Conservation (phyloP, 2,329 filamentous ascomycete genomes). For the Aspergillus transmontanensis region DNA sequence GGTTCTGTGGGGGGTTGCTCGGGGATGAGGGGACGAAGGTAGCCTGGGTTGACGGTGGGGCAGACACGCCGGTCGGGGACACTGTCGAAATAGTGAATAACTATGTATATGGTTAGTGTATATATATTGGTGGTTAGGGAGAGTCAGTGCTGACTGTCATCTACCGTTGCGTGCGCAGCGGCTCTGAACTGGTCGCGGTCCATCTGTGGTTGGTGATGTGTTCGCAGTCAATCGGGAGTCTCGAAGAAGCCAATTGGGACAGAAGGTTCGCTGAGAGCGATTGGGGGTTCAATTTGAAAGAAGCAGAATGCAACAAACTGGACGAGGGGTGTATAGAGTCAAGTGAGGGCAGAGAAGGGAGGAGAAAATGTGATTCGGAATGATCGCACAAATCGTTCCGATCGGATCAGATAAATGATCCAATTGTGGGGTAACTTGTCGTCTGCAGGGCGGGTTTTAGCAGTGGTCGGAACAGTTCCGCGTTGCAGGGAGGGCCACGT, state of each 20-base stretch:
- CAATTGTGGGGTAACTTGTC: neutral
- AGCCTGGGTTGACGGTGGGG: slow-evolving; percentile 79
- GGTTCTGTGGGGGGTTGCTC: slow-evolving; percentile 65
- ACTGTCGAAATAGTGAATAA: slow-evolving; percentile 80
- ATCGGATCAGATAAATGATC: neutral
- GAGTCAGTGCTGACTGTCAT: slow-evolving; percentile 67
- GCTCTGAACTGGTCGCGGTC: slow-evolving; percentile 75
- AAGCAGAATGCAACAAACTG: neutral
- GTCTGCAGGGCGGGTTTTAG: neutral
- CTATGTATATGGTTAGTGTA: slow-evolving; percentile 48
- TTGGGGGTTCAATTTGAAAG: neutral
- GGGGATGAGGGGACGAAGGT: slow-evolving; percentile 80
- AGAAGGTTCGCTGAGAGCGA: neutral
- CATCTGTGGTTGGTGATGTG: slow-evolving; percentile 54
- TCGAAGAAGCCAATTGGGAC: neutral
- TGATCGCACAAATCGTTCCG: neutral
- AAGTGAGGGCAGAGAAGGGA: neutral
- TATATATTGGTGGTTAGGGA: neutral
- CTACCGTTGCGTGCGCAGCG: slow-evolving; percentile 76
- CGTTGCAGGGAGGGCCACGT: neutral
- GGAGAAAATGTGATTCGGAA: neutral
- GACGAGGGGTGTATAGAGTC: neutral
- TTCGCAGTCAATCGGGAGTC: neutral
- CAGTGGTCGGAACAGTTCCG: neutral
- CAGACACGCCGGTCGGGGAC: slow-evolving; percentile 72